A percentile compares a stretch with the other conserved stretches of the same genome.
phyloP scores from a whole-genome alignment of 495 filamentous ascomycete genomes.

The Staphylotrichum tortipilum region DNA sequence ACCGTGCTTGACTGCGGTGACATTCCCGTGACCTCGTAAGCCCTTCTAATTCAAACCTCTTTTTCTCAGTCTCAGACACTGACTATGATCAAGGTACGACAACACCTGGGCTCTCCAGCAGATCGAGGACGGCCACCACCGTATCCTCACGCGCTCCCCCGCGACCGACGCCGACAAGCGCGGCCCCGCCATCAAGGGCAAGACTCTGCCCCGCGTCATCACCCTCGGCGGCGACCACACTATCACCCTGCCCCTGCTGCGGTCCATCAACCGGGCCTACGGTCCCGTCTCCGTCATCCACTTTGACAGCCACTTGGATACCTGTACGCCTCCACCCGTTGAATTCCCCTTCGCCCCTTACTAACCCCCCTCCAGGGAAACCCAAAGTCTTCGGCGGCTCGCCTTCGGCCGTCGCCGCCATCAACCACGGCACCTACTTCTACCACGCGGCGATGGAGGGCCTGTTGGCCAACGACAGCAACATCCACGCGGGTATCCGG shows the following conservation, averaged over 20 bases:
- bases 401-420: conserved; percentile 50
- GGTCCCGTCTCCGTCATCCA: conserved; percentile 76
- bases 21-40: conserved; percentile 67
- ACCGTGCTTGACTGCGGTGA: conserved; percentile 77
- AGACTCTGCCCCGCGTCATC: conserved; percentile 53
- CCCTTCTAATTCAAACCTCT: not conserved
- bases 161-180: conserved; percentile 38
- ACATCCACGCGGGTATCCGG: conserved; percentile 69
- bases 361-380: conserved; percentile 41
- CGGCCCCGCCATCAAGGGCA: conserved; percentile 43
- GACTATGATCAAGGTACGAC: conserved; percentile 32
- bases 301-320: conserved; percentile 78
- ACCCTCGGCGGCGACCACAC: conserved; percentile 81
- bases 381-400: conserved; percentile 53
- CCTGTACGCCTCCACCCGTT: conserved; percentile 47
- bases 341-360: conserved; percentile 34
- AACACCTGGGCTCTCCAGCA: conserved; percentile 70
- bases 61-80: not conserved
- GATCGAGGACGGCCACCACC: conserved; percentile 62
- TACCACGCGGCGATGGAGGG: conserved; percentile 72
- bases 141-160: conserved; percentile 42
- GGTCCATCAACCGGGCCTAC: conserved; percentile 69
- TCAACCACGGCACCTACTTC: conserved; percentile 85
- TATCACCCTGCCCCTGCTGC: conserved; percentile 68
- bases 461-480: conserved; percentile 59